These are phyloP conservation scores for Paecilomyces dactylethromorphus DNA, from an alignment of 2,329 filamentous ascomycete species.

Conservation along the genomic window DNA sequence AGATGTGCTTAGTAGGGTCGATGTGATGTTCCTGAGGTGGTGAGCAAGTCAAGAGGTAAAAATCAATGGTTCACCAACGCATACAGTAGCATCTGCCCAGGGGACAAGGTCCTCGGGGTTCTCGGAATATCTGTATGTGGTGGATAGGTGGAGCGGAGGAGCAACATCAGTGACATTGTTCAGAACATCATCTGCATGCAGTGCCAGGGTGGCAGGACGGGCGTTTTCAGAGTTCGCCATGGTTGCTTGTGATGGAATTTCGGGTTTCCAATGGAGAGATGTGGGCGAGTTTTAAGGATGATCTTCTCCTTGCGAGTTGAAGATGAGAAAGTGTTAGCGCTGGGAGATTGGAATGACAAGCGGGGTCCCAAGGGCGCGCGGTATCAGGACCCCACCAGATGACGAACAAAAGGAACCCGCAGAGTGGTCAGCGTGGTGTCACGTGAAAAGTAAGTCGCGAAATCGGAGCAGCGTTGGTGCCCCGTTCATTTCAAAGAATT, in stretches of 20 bases:
- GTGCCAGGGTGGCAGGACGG: slow-evolving; percentile 59
- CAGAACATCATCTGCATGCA: slow-evolving; percentile 76
- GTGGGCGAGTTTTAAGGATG: not conserved
- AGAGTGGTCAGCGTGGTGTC: not conserved
- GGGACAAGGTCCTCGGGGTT: slow-evolving; percentile 61
- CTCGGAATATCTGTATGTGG: slow-evolving; percentile 75
- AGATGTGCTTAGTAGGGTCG: slow-evolving; percentile 55
- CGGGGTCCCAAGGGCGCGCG: too few relatives aligned
- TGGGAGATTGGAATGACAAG: not conserved
- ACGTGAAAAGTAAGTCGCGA: not conserved
- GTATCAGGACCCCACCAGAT: not conserved
- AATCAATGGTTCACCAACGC: slow-evolving; percentile 16
- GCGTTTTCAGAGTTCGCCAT: not conserved
- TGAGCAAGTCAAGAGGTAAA: not conserved
- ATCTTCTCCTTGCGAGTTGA: not conserved
- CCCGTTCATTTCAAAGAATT: too few relatives aligned
- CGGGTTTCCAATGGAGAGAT: not conserved
- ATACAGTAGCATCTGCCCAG: slow-evolving; percentile 49
- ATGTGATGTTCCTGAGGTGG: slow-evolving; percentile 5
- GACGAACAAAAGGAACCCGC: not conserved
- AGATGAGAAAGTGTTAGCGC: not conserved
- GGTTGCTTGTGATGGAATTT: not conserved
- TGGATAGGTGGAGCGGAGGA: slow-evolving; percentile 83
- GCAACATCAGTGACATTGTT: slow-evolving; percentile 73
- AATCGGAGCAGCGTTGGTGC: not conserved